Percentiles rank a stretch among this genome's conserved stretches.
These are phyloP conservation scores for Capsicum rhomboideum DNA, from an alignment of 257 asterid genomes.

Conservation along the genomic window DNA sequence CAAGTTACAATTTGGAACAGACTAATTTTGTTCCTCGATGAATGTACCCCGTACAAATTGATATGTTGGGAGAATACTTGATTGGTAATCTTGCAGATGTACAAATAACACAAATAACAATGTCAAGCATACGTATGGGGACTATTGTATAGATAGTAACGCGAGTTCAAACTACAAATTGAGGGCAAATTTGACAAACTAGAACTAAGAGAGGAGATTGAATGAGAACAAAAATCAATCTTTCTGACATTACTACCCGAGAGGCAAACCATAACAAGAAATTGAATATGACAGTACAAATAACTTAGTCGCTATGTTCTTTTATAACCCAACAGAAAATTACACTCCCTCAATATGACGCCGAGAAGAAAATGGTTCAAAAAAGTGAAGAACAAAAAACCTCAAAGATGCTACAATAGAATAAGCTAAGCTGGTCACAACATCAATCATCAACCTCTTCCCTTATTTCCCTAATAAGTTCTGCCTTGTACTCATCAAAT, in stretches of 20 bases:
- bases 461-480: conserved; percentile 30
- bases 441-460: conserved; percentile 35
- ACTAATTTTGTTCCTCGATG: too few relatives aligned
- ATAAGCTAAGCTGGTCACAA: background rate
- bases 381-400: too few relatives aligned
- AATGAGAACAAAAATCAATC: background rate
- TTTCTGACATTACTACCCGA: background rate
- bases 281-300: background rate
- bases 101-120: too few relatives aligned
- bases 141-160: too few relatives aligned
- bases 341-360: background rate
- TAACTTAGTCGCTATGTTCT: background rate
- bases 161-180: background rate
- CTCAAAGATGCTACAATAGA: too few relatives aligned
- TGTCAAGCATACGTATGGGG: too few relatives aligned
- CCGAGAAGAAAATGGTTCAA: too few relatives aligned
- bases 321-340: background rate
- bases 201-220: background rate
- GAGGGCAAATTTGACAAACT: background rate
- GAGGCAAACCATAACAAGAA: background rate
- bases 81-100: too few relatives aligned
- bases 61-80: too few relatives aligned
- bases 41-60: too few relatives aligned
- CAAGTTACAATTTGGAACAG: too few relatives aligned
- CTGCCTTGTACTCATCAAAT: conserved; percentile 32